Evolutionary conservation across 805 yeast genomes (phyloP).

Genomic region (Saccharomycopsis guyanensis): DNA sequence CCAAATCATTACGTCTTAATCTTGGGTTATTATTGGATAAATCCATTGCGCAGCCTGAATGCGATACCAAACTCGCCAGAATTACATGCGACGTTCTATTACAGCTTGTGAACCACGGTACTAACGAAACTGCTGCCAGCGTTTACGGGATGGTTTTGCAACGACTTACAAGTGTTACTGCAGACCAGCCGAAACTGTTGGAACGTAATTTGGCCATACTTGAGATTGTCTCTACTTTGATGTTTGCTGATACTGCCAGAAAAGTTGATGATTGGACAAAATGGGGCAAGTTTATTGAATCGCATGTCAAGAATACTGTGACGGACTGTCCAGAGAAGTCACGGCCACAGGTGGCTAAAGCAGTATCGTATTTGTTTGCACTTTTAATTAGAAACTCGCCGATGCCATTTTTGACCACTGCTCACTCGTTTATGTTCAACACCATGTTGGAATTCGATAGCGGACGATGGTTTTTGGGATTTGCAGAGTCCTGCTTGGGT

Average conservation of each 20-base stretch:
- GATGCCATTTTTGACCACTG: constrained; percentile 11
- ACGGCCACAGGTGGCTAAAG: neutral
- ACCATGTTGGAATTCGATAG: constrained; percentile 37
- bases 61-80: constrained; percentile 30
- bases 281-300: constrained; percentile 4
- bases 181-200: constrained; percentile 17
- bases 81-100: constrained; percentile 54
- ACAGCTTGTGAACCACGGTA: constrained; percentile 45
- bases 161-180: neutral
- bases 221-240: constrained; percentile 37
- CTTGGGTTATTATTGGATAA: constrained; percentile 38
- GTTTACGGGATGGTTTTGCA: constrained; percentile 29
- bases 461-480: constrained; percentile 36
- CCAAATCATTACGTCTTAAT: constrained; percentile 48
- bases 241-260: constrained; percentile 65
- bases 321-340: neutral
- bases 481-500: constrained; percentile 39
- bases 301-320: neutral
- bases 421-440: constrained; percentile 32
- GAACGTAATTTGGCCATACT: constrained; percentile 21
- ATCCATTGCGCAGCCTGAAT: constrained; percentile 23
- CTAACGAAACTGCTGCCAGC: constrained; percentile 37
- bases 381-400: constrained; percentile 47
- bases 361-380: constrained; percentile 33
- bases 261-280: constrained; percentile 48